A percentile compares a stretch with the other conserved stretches of the same genome.
Conservation (phyloP, 1,284 basidiomycete genomes). For the Papiliotrema flavescens region DNA sequence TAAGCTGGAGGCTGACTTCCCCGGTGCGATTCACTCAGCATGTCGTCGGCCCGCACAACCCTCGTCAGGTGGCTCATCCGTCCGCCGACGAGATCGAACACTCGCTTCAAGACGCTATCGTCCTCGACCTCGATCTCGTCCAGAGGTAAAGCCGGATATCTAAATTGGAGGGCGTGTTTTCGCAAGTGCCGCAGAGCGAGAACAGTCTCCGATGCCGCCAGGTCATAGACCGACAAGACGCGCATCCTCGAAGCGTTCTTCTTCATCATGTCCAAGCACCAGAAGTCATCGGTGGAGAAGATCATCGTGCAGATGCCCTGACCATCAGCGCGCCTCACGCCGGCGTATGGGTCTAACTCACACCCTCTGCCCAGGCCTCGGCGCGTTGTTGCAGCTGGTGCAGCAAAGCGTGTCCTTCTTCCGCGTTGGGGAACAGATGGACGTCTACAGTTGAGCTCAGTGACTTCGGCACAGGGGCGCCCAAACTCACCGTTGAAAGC, state of each 20-base stretch:
- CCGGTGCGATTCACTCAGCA: constrained; percentile 48
- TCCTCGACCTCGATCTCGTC: constrained; percentile 31
- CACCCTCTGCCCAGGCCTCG: constrained; percentile 78
- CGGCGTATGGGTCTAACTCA: constrained; percentile 42
- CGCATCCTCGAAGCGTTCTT: constrained; percentile 70
- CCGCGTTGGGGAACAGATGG: constrained; percentile 74
- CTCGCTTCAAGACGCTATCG: constrained; percentile 53
- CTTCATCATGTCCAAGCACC: constrained; percentile 51
- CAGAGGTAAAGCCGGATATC: constrained; percentile 1
- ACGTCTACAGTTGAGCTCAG: constrained; percentile 48
- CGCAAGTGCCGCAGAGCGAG: constrained; percentile 60
- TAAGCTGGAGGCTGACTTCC: neutral
- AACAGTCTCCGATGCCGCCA: constrained; percentile 61
- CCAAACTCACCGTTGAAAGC: constrained; percentile 59
- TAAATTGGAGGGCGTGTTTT: constrained; percentile 34
- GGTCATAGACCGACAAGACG: constrained; percentile 70
- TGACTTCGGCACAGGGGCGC: neutral
- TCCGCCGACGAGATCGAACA: constrained; percentile 66
- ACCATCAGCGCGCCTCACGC: neutral
- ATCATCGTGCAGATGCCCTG: constrained; percentile 72
- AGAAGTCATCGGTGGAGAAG: constrained; percentile 77
- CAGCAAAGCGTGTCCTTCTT: constrained; percentile 70
- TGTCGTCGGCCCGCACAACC: constrained; percentile 59
- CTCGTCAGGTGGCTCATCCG: constrained; percentile 70
- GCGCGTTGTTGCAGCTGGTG: constrained; percentile 79